Base-by-base conservation (phyloP, 2,329 filamentous ascomycete genomes). In the Ophiocordyceps robertsii region DNA sequence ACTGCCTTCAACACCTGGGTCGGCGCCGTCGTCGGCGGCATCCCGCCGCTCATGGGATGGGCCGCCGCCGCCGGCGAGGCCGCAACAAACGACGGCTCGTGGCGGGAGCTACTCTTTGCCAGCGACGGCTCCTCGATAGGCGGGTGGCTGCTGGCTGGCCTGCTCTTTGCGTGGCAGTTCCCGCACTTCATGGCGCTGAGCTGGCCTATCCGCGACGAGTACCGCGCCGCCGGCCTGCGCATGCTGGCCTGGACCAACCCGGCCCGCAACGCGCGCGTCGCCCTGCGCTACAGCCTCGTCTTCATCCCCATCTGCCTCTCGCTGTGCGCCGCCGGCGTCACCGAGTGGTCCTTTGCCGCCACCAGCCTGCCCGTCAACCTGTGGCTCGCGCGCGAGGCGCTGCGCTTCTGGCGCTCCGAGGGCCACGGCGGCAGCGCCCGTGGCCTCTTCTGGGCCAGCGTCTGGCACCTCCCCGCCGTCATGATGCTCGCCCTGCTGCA, bases 1-100 rank as follows among this genome's bases (percentile, higher is more conserved):
- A 84, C 82, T 4, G 84, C 82, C 10, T 65, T 89, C 45, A 98
- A 98, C 57, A 98, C 92, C 0, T 98, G 92, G 92, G 75, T 93
- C 14, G 92, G 92, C 14, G 92, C 89, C 4, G 63, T 98, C 0
- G 86, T 98, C 0, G 92, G 92, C 47, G 89, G 83, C 1, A 94
- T 98, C 44, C 90, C 92, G 1, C 92, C 92, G 1, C 65, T 98
- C 29, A 98, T 98, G 92, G 92, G 92, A 49, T 98, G 92, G 92
- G 85, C 88, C 14, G 92, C 92, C 0, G 92, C 92, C 1, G 89
- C 88, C 0, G 89, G 88, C 41, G 87, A 95, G 61, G 82, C 81
- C 37, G 88, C 88, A 9, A 84, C 80, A 3, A 76, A 73, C 19
- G 78, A 81, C 49, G 82, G 83, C 29, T 81, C 77, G 11, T 92